phyloP scores from a whole-genome alignment of 306 rosid genomes.

The Acacia melanoxylon region DNA sequence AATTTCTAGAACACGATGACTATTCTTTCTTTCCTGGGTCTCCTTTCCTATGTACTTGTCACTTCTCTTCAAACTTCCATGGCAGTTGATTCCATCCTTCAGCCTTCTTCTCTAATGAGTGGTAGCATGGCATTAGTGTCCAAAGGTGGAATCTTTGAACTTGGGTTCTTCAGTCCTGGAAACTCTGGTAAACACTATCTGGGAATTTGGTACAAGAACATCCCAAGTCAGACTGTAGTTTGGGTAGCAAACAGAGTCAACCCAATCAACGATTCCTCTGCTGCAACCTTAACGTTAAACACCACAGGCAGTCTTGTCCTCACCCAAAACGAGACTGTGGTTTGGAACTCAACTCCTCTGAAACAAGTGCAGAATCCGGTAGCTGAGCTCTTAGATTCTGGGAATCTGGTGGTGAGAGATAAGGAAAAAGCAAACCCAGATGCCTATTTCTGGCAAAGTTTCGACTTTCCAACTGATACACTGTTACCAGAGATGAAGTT shows the following conservation, averaged over 20 bases:
- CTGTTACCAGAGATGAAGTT: conserved; percentile 32
- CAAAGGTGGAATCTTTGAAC: conserved; percentile 34
- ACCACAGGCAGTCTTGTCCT: conserved; percentile 31
- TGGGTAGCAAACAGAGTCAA: conserved; percentile 51
- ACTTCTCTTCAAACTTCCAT: conserved; percentile 1
- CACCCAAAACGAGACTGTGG: conserved; percentile 23
- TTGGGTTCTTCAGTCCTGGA: conserved; percentile 53
- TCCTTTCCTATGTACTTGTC: neutral
- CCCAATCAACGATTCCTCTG: conserved; percentile 38
- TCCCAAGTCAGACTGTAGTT: conserved; percentile 26
- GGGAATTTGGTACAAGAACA: conserved; percentile 48
- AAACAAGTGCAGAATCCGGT: conserved; percentile 25
- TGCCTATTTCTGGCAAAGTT: conserved; percentile 38
- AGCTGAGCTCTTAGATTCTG: conserved; percentile 43
- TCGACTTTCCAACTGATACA: conserved; percentile 24
- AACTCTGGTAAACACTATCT: conserved; percentile 36
- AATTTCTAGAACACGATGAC: conserved; percentile 15
- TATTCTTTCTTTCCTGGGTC: neutral
- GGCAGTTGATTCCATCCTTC: conserved; percentile 25
- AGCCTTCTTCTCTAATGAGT: conserved; percentile 17
- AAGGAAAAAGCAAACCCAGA: conserved; percentile 23
- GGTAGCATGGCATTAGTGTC: conserved; percentile 33
- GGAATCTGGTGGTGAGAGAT: conserved; percentile 48
- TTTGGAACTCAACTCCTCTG: conserved; percentile 36
- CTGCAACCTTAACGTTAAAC: conserved; percentile 32